These are phyloP conservation scores for Russula lepida DNA, from an alignment of 768 basidiomycete genomes.

Conservation along the genomic window DNA sequence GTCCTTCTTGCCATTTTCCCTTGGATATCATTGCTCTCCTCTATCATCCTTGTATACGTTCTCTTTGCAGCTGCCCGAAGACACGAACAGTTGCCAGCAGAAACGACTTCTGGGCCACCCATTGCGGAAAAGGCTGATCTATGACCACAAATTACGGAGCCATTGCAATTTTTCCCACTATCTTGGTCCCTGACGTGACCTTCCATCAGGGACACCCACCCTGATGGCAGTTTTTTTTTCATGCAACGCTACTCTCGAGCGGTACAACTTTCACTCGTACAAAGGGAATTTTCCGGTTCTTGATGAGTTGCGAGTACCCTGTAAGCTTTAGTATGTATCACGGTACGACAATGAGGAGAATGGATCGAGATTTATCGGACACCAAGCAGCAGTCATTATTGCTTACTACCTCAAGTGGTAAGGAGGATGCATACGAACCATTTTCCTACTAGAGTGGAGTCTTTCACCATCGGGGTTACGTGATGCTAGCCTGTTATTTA, in stretches of 20 bases:
- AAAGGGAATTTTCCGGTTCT: background rate
- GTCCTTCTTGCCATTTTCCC: conserved; percentile 16
- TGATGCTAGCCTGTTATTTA: too few relatives aligned
- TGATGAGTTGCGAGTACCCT: background rate
- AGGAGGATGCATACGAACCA: background rate
- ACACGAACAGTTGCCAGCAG: background rate
- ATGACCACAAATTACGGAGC: background rate
- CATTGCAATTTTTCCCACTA: background rate
- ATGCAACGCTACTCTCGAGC: background rate
- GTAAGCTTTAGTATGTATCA: background rate
- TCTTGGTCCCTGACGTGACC: background rate
- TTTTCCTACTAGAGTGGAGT: background rate
- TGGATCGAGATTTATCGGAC: background rate
- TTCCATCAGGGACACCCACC: background rate
- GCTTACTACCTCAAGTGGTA: background rate
- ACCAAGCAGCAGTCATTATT: background rate
- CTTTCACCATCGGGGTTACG: background rate
- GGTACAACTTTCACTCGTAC: background rate
- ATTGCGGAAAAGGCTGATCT: background rate
- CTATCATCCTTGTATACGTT: background rate
- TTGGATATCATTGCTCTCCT: conserved; percentile 10
- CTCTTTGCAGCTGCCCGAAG: conserved; percentile 8
- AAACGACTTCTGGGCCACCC: background rate
- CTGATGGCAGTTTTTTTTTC: background rate
- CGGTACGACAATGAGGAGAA: too few relatives aligned